Base-by-base conservation (phyloP, 2,329 filamentous ascomycete species). In the Stylonectria norvegica region DNA sequence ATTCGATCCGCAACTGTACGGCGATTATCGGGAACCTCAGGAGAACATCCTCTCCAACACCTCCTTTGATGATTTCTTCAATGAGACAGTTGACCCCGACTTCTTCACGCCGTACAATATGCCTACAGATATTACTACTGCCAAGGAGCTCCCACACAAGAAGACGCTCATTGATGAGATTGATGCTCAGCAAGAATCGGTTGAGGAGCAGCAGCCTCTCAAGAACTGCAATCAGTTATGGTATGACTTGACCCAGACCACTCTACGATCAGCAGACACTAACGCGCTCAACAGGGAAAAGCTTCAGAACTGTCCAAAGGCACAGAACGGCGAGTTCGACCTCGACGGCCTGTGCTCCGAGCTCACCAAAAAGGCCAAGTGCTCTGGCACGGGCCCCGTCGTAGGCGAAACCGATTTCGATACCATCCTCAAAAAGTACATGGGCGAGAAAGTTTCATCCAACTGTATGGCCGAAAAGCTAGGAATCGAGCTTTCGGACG, bases 341-440 rank as follows among this genome's bases (percentile, higher is more conserved):
- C 85, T 98, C 34, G 93, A 98, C 60, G 83, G 85, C 22, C 77
- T 98, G 17, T 98, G 93, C 69, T 86, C 85, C 4, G 90, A 98
- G 61, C 79, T 98, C 11, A 87, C 91, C 50, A 87, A 90, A 63
- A 98, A 98, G 70, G 93, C 93, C 42, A 93, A 91, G 61, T 98
- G 93, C 65, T 95, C 89, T 0, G 87, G 95, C 53, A 85, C 77
- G 14, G 91, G 93, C 12, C 88, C 94, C 10, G 88, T 95, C 14
- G 86, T 98, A 17, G 85, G 89, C 47, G 83, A 95, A 67, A 80
- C 81, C 39, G 90, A 97, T 57, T 95, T 97, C 55, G 86, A 95
- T 59, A 79, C 75, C 28, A 85, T 89, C 37, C 75, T 91, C 67
- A 76, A 72, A 46, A 81, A 81, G 60, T 82, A 81, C 50, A 71